Percentiles rank a stretch among this genome's conserved stretches.
Conservation (phyloP, 768 basidiomycete species). For the Calocera cornea region DNA sequence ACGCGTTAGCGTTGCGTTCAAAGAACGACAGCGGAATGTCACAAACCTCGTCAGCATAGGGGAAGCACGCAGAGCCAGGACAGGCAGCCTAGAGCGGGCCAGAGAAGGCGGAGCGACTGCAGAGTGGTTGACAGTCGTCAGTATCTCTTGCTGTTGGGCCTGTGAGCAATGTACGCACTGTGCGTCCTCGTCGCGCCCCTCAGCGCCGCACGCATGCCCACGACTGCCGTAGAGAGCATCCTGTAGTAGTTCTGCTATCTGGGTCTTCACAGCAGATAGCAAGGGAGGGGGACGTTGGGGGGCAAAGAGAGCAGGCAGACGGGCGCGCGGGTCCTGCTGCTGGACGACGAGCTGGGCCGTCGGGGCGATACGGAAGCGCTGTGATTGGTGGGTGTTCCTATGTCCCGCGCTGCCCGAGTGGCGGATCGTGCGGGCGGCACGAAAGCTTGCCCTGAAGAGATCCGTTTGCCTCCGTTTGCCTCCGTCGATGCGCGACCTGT, state of each 20-base stretch:
- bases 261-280: background rate
- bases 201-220: conserved; percentile 1
- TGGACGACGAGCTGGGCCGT: background rate
- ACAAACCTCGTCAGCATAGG: background rate
- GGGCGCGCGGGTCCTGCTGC: background rate
- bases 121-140: background rate
- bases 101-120: background rate
- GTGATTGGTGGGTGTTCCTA: background rate
- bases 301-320: background rate
- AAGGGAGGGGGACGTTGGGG: background rate
- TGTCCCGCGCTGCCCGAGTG: background rate
- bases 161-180: background rate
- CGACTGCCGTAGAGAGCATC: conserved; percentile 3
- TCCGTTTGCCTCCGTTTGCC: background rate
- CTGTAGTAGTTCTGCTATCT: background rate
- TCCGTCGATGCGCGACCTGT: background rate
- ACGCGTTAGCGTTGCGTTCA: background rate
- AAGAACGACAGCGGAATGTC: background rate
- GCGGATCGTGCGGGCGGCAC: no score
- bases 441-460: background rate
- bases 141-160: background rate
- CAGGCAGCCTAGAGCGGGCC: background rate
- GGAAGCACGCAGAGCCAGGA: background rate
- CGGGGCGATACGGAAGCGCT: conserved; percentile 3
- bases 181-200: background rate